Conservation (phyloP, 805 yeast species). For the Torulaspora gathmanii region DNA sequence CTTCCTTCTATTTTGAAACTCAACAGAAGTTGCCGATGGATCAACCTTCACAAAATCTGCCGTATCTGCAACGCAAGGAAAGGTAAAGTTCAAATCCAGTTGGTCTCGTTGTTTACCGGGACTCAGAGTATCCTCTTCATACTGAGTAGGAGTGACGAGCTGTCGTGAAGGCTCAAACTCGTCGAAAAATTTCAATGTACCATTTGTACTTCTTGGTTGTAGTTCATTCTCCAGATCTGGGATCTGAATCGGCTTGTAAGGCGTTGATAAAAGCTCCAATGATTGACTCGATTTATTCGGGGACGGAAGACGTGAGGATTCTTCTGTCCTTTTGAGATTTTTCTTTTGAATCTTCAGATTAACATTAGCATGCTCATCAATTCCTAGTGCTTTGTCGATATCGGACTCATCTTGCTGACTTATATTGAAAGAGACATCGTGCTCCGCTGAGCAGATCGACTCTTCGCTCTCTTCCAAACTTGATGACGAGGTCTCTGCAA, state of each 20-base stretch:
- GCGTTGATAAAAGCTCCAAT: slow-evolving; percentile 26
- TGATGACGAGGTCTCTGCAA: slow-evolving; percentile 7
- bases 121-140: not conserved
- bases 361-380: slow-evolving; percentile 34
- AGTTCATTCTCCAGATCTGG: slow-evolving; percentile 25
- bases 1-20: slow-evolving; percentile 25
- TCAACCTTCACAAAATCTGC: slow-evolving; percentile 17
- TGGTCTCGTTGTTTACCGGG: slow-evolving; percentile 10
- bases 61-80: slow-evolving; percentile 17
- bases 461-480: slow-evolving; percentile 11
- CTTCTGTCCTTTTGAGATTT: slow-evolving; percentile 18
- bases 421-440: slow-evolving; percentile 28
- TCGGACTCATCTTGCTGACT: slow-evolving; percentile 11
- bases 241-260: slow-evolving; percentile 27
- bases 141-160: not conserved
- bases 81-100: slow-evolving; percentile 24
- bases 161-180: slow-evolving; percentile 15
- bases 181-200: slow-evolving; percentile 27
- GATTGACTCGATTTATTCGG: slow-evolving; percentile 10
- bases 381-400: slow-evolving; percentile 27
- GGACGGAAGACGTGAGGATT: not conserved
- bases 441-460: slow-evolving; percentile 30
- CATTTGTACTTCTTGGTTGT: slow-evolving; percentile 16
- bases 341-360: slow-evolving; percentile 29
- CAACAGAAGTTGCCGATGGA: slow-evolving; percentile 8